Evolutionary conservation across 1,284 basidiomycete genomes (phyloP), one percentile per base, ranked within the genome.

Genomic region (Porodaedalea pini): DNA sequence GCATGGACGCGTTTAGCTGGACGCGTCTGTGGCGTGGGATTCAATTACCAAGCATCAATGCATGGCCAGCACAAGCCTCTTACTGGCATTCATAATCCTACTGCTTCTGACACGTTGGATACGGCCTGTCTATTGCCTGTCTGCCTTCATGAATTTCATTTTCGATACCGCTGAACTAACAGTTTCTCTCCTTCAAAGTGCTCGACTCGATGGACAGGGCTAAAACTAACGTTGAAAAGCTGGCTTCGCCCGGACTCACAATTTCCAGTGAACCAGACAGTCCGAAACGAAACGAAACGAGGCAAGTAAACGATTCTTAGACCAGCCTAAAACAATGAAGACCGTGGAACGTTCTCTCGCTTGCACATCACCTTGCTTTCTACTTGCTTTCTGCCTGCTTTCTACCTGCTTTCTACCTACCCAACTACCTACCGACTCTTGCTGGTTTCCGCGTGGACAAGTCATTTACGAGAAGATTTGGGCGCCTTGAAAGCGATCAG

Each of bases 1-100:
- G 10, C 8, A n/a, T 11, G 17, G 15, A 41, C 15, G 40, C 15
- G 15, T 6, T 7, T 19, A 29, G 11, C 17, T 15, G 2, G 25
- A 48, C 54, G 54, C 54, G 54, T 48, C 21, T 39, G 54, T 55
- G 54, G 54, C 54, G 54, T 47, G 41, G 23, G 32, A 55, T 2
- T 5, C n/a, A n/a, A 32, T 13, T 7, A 29, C 10, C 11, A 47
- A 29, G 39, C 36, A 31, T 37, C 17, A 21, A 27, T n/a, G 7
- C 43, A 21, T 27, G 44, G 8, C 11, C 31, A 3, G n/a, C 11
- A 1, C 45, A 29, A 31, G 41, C 21, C 21, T 17, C 21, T 21
- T 44, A 13, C n/a, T 44, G n/a, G n/a, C n/a, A n/a, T 19, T 19
- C n/a, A 10, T 21, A 11, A 44, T 19, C n/a, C n/a, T 3, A n/a